Conservation (phyloP, 2,329 filamentous ascomycete species). For the Venturia effusa region DNA sequence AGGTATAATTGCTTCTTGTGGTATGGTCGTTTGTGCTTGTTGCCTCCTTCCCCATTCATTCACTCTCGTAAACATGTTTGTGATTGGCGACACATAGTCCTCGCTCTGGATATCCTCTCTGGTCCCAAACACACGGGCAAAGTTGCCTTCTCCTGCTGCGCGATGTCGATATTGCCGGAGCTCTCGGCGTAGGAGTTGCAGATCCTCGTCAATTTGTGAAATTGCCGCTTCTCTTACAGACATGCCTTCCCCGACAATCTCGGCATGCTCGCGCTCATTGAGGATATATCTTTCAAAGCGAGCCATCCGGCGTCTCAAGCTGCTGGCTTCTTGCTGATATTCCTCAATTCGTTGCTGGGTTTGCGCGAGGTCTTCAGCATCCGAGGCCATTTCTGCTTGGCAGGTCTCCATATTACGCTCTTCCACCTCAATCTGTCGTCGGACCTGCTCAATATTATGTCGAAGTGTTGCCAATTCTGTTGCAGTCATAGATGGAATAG, state of each 20-base stretch:
- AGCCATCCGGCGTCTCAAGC: background rate
- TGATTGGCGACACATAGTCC: constrained; percentile 37
- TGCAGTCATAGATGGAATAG: background rate
- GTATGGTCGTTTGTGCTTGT: background rate
- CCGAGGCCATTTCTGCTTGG: background rate
- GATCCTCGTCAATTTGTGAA: background rate
- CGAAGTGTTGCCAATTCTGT: background rate
- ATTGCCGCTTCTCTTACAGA: background rate
- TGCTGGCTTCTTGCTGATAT: background rate
- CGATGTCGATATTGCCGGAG: background rate
- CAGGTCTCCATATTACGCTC: background rate
- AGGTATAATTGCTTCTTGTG: background rate
- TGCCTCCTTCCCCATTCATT: background rate
- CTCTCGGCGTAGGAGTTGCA: background rate
- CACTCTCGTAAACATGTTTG: constrained; percentile 29
- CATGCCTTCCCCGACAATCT: background rate
- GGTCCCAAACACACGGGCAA: constrained; percentile 32
- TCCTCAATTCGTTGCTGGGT: background rate
- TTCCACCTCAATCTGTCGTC: background rate
- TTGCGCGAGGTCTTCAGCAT: background rate
- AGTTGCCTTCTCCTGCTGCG: constrained; percentile 2
- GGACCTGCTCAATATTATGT: constrained; percentile 1
- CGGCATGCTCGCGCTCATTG: background rate
- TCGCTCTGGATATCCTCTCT: constrained; percentile 36
- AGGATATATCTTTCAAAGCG: background rate